Evolutionary conservation across 148 eudicot genomes (phyloP).

Genomic region (Linanthus parryae): DNA sequence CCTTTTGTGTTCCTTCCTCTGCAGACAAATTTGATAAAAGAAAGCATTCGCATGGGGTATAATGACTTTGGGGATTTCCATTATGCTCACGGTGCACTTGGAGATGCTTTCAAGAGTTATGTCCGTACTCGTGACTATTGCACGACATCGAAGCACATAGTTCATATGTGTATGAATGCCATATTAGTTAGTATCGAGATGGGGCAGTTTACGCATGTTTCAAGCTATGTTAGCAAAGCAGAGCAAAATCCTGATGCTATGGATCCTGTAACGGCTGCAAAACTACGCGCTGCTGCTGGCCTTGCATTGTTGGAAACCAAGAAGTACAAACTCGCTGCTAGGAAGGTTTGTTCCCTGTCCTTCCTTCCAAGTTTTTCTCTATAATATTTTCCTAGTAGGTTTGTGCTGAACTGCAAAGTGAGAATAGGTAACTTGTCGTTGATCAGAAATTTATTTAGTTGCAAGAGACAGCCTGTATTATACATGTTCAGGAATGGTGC

Average conservation of each 20-base stretch:
- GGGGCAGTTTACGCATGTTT: slow-evolving; percentile 89
- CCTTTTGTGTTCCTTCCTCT: slow-evolving; percentile 8
- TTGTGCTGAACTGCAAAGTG: too few relatives aligned
- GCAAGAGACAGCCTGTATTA: too few relatives aligned
- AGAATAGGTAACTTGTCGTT: too few relatives aligned
- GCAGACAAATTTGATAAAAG: slow-evolving; percentile 96
- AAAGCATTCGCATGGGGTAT: slow-evolving; percentile 98
- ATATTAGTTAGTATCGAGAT: slow-evolving; percentile 94
- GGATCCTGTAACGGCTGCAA: slow-evolving; percentile 56
- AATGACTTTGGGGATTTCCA: slow-evolving; percentile 93
- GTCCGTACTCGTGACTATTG: slow-evolving; percentile 98
- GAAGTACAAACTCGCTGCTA: slow-evolving; percentile 90
- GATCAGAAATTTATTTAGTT: too few relatives aligned
- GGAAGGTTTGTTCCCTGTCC: slow-evolving; percentile 56
- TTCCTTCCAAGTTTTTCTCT: not conserved
- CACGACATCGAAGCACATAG: slow-evolving; percentile 84
- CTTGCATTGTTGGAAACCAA: slow-evolving; percentile 67
- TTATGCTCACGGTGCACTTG: slow-evolving; percentile 79
- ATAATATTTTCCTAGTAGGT: not conserved
- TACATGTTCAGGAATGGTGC: too few relatives aligned
- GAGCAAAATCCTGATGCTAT: slow-evolving; percentile 67
- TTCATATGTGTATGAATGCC: slow-evolving; percentile 87
- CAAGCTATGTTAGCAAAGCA: slow-evolving; percentile 88
- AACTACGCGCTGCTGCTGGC: slow-evolving; percentile 86
- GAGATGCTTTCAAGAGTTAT: slow-evolving; percentile 88